A percentile compares a stretch with the other conserved stretches of the same genome.
Conservation (phyloP, 768 basidiomycete species). For the Aureoboletus auriporus region DNA sequence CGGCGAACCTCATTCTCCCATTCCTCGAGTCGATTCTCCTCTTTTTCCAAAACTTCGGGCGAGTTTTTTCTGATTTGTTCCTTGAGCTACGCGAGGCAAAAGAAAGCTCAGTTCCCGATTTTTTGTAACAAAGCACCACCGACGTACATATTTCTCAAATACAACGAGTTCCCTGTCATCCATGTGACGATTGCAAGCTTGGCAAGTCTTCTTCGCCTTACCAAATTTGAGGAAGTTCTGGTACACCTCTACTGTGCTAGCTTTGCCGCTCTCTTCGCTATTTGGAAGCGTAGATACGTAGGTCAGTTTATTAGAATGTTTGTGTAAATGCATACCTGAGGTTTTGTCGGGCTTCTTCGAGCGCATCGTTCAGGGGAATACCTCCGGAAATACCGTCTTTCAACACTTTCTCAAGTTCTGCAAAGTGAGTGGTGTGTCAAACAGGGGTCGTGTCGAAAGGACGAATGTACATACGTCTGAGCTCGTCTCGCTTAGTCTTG, state of each 20-base stretch:
- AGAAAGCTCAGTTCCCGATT: background rate
- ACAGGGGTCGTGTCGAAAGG: background rate
- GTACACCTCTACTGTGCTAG: conserved; percentile 46
- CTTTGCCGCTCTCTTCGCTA: conserved; percentile 20
- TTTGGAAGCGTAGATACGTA: background rate
- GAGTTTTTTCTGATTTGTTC: conserved; percentile 56
- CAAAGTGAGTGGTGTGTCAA: background rate
- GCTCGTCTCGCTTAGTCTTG: conserved; percentile 56
- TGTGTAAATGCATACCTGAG: conserved; percentile 13
- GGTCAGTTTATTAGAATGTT: background rate
- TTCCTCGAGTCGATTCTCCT: conserved; percentile 35
- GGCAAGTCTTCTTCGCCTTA: conserved; percentile 63
- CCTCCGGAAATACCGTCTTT: conserved; percentile 38
- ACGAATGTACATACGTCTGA: conserved; percentile 44
- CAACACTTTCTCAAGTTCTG: conserved; percentile 42
- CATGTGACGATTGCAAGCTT: conserved; percentile 72
- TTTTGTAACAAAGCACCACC: background rate
- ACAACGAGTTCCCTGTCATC: conserved; percentile 46
- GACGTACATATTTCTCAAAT: conserved; percentile 69
- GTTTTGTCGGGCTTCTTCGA: conserved; percentile 34
- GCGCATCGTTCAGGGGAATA: conserved; percentile 41
- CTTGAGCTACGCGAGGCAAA: conserved; percentile 45
- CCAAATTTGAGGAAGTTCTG: conserved; percentile 53
- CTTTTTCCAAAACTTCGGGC: conserved; percentile 38
- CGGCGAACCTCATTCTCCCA: conserved; percentile 61